These are phyloP conservation scores for Xylaria venustula DNA, from an alignment of 495 filamentous ascomycete genomes.

Conservation along the genomic window DNA sequence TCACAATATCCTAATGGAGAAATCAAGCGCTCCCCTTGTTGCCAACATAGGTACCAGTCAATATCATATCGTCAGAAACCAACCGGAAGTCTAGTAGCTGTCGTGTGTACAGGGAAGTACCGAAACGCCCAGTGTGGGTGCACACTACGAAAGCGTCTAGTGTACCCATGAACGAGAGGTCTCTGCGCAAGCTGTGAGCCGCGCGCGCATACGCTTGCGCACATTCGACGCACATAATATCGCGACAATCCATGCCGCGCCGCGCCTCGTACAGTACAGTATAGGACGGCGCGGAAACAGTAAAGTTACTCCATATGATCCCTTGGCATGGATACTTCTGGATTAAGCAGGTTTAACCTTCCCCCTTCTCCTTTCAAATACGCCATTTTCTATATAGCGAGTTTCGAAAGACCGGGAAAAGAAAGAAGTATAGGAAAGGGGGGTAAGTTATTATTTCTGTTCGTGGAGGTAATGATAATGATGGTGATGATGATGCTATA, in stretches of 20 bases:
- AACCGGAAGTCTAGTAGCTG: background rate
- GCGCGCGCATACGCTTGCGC: constrained; percentile 2
- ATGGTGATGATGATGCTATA: background rate
- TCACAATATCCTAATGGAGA: no score
- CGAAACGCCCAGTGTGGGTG: background rate
- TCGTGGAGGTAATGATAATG: background rate
- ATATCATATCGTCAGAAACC: background rate
- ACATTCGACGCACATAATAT: background rate
- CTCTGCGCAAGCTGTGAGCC: constrained; percentile 1
- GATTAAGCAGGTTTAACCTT: no score
- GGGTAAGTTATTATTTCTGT: background rate
- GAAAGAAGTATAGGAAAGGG: background rate
- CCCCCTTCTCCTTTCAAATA: background rate
- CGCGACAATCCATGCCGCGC: background rate
- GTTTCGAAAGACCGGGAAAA: background rate
- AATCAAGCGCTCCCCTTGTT: no score
- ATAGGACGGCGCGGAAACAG: no score
- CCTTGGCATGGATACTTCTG: no score
- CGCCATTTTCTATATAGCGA: background rate
- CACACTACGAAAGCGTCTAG: no score
- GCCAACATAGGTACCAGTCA: no score
- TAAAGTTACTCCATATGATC: no score
- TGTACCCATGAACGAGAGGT: background rate
- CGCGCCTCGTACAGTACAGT: background rate
- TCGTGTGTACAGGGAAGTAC: background rate